Evolutionary conservation across 495 filamentous ascomycete genomes (phyloP).

Genomic region (Cryomyces minteri): DNA sequence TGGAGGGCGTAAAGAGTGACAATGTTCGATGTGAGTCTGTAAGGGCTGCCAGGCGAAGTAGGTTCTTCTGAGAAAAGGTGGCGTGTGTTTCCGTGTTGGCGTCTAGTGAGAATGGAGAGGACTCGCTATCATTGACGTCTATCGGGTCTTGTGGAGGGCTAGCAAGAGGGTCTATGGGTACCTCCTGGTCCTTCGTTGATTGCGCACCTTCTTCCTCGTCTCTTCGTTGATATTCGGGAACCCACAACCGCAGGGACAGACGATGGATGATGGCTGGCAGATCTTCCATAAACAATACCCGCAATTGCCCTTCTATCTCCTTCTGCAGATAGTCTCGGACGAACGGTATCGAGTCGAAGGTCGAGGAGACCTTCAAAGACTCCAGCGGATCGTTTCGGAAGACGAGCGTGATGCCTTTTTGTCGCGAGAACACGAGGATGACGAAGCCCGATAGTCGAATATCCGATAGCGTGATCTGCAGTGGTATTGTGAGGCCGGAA

Average conservation of each 20-base stretch:
- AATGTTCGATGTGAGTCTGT: constrained; percentile 71
- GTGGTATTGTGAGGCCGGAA: constrained; percentile 83
- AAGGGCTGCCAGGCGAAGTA: constrained; percentile 56
- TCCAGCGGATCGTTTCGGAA: constrained; percentile 97
- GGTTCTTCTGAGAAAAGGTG: constrained; percentile 79
- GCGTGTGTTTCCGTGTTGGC: constrained; percentile 58
- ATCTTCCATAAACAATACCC: constrained; percentile 92
- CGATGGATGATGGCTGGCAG: constrained; percentile 90
- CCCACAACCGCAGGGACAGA: constrained; percentile 77
- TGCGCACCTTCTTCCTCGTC: constrained; percentile 34
- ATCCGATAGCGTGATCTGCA: constrained; percentile 91
- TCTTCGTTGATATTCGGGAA: constrained; percentile 57
- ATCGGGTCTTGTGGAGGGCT: constrained; percentile 62
- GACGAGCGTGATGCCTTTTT: constrained; percentile 89
- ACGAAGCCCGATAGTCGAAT: constrained; percentile 96
- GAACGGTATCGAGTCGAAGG: constrained; percentile 96
- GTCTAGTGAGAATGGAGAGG: constrained; percentile 57
- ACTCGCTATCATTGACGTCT: constrained; percentile 41
- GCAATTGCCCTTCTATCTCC: constrained; percentile 87
- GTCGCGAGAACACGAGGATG: constrained; percentile 88
- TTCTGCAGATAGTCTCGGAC: constrained; percentile 93
- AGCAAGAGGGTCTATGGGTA: constrained; percentile 55
- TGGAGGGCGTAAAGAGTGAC: constrained; percentile 68
- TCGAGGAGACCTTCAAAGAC: constrained; percentile 93
- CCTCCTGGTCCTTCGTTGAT: constrained; percentile 26